These are phyloP conservation scores for Iberis amara DNA, from an alignment of 441 rosid genomes.

Conservation along the genomic window DNA sequence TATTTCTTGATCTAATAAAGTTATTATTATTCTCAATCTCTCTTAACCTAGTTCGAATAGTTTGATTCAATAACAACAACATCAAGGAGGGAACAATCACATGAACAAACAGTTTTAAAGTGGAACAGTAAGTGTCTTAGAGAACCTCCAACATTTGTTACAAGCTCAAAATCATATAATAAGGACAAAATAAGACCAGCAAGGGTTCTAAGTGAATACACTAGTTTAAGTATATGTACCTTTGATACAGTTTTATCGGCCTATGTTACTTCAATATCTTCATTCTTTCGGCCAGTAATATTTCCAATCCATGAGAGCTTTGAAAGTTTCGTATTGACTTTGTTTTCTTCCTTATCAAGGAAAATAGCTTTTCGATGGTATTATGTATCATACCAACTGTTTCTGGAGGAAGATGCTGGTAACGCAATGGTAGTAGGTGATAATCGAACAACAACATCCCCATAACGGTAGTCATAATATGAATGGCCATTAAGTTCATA, in stretches of 20 bases:
- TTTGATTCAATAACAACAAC: no score
- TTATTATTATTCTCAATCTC: no score
- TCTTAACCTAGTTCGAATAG: no score
- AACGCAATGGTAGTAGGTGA: slow-evolving; percentile 50
- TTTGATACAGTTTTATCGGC: slow-evolving; percentile 88
- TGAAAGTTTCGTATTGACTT: slow-evolving; percentile 38
- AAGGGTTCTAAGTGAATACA: slow-evolving; percentile 13
- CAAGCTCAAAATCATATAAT: slow-evolving; percentile 1
- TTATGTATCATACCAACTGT: slow-evolving; percentile 34
- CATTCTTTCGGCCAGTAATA: slow-evolving; percentile 82
- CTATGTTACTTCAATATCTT: slow-evolving; percentile 97
- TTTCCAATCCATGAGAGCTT: slow-evolving; percentile 97
- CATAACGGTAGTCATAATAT: slow-evolving; percentile 94
- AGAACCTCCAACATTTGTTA: slow-evolving; percentile 8
- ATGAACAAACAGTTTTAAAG: background rate
- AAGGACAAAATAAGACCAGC: slow-evolving; percentile 17
- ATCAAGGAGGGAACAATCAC: slow-evolving; percentile 7
- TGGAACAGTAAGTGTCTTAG: slow-evolving; percentile 6
- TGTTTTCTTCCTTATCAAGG: slow-evolving; percentile 33
- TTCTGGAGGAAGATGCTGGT: slow-evolving; percentile 34
- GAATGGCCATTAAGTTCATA: slow-evolving; percentile 94
- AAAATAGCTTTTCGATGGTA: slow-evolving; percentile 32
- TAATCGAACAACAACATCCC: slow-evolving; percentile 87
- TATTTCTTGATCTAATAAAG: no score
- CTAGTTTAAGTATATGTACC: slow-evolving; percentile 43